Evolutionary conservation across 169 alveolate genomes (phyloP), one percentile per base, ranked within the genome.

Genomic region (Plasmodium berghei): DNA sequence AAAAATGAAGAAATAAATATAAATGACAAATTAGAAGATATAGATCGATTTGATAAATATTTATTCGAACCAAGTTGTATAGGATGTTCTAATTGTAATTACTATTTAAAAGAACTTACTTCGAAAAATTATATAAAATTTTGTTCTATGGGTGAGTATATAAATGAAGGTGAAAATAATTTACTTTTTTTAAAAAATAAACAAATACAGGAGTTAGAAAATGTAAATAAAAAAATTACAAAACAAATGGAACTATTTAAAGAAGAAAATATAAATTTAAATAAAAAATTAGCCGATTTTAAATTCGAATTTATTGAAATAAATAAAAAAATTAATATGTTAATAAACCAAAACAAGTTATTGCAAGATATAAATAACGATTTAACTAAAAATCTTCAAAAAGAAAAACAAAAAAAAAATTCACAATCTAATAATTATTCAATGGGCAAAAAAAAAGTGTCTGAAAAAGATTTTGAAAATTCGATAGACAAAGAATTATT

Each of bases 401-500:
- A 34, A 73, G 61, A 46, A 14, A 48, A 70, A 46, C 52, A 42
- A 70, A 54, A 16, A n/a, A 12, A 48, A 8, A 1, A 59, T 4
- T 12, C 45, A 10, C 26, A 63, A 46, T 49, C 69, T 16, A 40
- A 40, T 71, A 24, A 56, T 24, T 34, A 34, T 34, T 34, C 5
- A 34, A 0, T 34, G 8, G 8, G 42, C 5, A 52, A 48, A 49
- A 16, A 40, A 18, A 59, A 71, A 8, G 9, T 34, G 1, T 20
- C 14, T 14, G 71, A 66, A 49, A 26, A 18, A 26, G 70, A 63
- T 9, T 75, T 75, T 49, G 89, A 75, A 63, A 64, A 75, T 55
- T 75, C 89, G 16, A 75, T 83, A 59, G 90, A 83, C 56, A 83
- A 83, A n/a, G 90, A 83, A 54, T 18, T 83, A 20, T 83, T 83